Conservation (phyloP, 768 basidiomycete genomes). For the Tephrocybe sp. region DNA sequence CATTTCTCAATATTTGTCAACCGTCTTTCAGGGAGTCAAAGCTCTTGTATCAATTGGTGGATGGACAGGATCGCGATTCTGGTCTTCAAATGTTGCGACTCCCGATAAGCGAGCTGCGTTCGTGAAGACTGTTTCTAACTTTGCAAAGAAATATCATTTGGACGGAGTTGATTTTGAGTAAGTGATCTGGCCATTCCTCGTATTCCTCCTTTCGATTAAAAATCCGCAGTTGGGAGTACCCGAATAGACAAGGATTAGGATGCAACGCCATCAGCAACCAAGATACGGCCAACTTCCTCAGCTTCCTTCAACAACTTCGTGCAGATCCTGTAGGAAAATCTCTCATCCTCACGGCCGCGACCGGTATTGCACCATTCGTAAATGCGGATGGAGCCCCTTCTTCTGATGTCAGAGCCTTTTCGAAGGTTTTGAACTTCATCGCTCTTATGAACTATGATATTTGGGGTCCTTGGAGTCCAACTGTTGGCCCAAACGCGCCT, state of each 20-base stretch:
- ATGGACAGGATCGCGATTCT: slow-evolving; percentile 64
- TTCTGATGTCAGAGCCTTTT: slow-evolving; percentile 69
- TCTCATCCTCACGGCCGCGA: slow-evolving; percentile 56
- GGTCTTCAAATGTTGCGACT: slow-evolving; percentile 60
- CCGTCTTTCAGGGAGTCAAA: slow-evolving; percentile 45
- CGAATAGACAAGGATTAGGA: slow-evolving; percentile 60
- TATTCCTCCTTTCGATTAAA: background rate
- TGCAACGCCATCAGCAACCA: slow-evolving; percentile 61
- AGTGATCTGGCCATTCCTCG: slow-evolving; percentile 17
- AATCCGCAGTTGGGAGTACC: slow-evolving; percentile 80
- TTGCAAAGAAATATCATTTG: slow-evolving; percentile 51
- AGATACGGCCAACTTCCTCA: slow-evolving; percentile 78
- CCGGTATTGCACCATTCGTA: slow-evolving; percentile 38
- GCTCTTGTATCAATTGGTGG: slow-evolving; percentile 66
- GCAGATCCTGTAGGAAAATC: slow-evolving; percentile 46
- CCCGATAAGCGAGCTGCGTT: slow-evolving; percentile 60
- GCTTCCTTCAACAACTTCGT: slow-evolving; percentile 75
- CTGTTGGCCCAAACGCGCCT: slow-evolving; percentile 85
- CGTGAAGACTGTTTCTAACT: slow-evolving; percentile 50
- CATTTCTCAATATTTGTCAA: background rate
- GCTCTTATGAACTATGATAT: slow-evolving; percentile 72
- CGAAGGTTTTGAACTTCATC: slow-evolving; percentile 55
- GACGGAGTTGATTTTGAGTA: slow-evolving; percentile 62
- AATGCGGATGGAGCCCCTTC: slow-evolving; percentile 52
- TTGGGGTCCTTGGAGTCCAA: slow-evolving; percentile 58